These are phyloP conservation scores for Coniferiporia weirii DNA, from an alignment of 1,284 basidiomycete species.

Conservation along the genomic window DNA sequence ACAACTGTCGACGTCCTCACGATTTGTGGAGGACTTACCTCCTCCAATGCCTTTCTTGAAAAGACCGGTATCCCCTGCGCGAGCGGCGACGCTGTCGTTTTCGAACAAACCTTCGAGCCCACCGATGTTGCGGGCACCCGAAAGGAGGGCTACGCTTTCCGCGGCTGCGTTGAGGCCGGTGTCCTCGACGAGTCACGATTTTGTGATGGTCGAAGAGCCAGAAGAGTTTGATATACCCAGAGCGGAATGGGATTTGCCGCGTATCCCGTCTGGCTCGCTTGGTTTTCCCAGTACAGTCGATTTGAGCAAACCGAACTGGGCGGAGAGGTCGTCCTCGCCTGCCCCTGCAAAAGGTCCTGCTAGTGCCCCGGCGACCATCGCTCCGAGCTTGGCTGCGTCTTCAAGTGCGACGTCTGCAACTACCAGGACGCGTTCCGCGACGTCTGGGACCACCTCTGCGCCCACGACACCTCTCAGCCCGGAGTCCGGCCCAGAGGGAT, in stretches of 20 bases:
- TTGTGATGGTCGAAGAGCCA: constrained; percentile 55
- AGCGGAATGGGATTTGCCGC: constrained; percentile 15
- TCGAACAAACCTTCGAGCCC: background rate
- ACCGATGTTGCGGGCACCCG: background rate
- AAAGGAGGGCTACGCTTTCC: background rate
- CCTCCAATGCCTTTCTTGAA: constrained; percentile 33
- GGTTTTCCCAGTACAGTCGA: constrained; percentile 16
- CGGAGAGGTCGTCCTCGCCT: constrained; percentile 34
- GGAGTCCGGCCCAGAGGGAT: background rate
- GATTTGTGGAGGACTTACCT: constrained; percentile 25
- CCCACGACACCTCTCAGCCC: constrained; percentile 16
- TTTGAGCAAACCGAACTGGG: constrained; percentile 38
- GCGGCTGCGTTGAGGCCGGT: constrained; percentile 3
- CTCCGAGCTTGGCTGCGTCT: no score
- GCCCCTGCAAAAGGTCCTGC: background rate
- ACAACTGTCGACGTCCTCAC: constrained; percentile 8
- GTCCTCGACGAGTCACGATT: constrained; percentile 33
- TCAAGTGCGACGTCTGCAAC: background rate
- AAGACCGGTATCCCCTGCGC: constrained; percentile 26
- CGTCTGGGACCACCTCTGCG: background rate
- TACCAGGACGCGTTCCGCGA: no score
- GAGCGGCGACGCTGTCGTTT: background rate
- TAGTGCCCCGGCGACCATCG: background rate
- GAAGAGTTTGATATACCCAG: constrained; percentile 25
- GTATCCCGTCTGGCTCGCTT: constrained; percentile 12